Percentiles rank a stretch among this genome's conserved stretches.
Evolutionary conservation across 2,329 filamentous ascomycete species (phyloP).

Genomic region (Pseudogymnoascus destructans): DNA sequence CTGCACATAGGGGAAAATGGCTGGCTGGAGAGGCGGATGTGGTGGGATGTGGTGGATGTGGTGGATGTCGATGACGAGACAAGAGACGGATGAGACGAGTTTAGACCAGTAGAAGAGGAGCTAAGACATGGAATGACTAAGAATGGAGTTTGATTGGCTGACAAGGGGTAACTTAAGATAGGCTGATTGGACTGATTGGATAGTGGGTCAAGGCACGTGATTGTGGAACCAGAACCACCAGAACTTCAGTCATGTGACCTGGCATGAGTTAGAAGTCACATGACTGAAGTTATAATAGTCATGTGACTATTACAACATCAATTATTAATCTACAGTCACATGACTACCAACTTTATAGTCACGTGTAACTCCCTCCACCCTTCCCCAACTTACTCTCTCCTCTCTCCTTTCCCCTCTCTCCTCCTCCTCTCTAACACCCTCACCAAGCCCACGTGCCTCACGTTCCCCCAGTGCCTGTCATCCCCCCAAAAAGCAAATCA

Average conservation of each 20-base stretch:
- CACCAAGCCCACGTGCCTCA: not conserved
- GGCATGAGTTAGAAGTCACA: too few relatives aligned
- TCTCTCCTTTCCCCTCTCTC: not conserved
- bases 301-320: too few relatives aligned
- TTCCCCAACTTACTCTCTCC: too few relatives aligned
- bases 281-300: too few relatives aligned
- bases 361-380: too few relatives aligned
- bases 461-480: not conserved
- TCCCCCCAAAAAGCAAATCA: not conserved
- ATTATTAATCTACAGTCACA: too few relatives aligned
- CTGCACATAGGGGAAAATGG: constrained; percentile 17
- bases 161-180: not conserved
- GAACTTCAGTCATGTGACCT: too few relatives aligned
- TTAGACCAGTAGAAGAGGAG: not conserved
- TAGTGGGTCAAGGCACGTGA: too few relatives aligned
- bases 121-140: constrained; percentile 6
- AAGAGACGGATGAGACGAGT: too few relatives aligned
- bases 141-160: constrained; percentile 11
- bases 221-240: too few relatives aligned
- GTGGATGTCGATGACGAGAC: not conserved
- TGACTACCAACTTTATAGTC: not conserved
- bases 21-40: not conserved
- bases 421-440: not conserved
- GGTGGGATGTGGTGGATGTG: constrained; percentile 11
- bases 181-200: not conserved